These are phyloP conservation scores for Plasmodium vivax DNA, from an alignment of 169 alveolate genomes.

Conservation along the genomic window DNA sequence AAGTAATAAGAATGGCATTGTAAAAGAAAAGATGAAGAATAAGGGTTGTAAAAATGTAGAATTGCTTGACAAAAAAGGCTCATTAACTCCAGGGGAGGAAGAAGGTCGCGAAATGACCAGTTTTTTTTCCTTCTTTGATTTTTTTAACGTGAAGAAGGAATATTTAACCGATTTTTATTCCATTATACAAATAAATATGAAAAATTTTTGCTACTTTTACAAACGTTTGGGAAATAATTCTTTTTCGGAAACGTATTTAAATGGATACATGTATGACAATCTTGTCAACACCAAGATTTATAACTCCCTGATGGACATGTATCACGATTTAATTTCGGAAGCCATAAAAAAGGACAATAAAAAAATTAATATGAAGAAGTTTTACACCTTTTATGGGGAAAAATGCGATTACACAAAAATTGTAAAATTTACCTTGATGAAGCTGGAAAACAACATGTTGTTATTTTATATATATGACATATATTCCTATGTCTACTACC, in stretches of 20 bases:
- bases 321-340: slow-evolving; percentile 58
- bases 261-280: slow-evolving; percentile 45
- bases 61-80: slow-evolving; percentile 20
- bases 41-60: slow-evolving; percentile 35
- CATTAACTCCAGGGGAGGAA: neutral
- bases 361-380: slow-evolving; percentile 50
- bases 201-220: slow-evolving; percentile 55
- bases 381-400: slow-evolving; percentile 45
- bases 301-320: slow-evolving; percentile 56
- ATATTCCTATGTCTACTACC: slow-evolving; percentile 48
- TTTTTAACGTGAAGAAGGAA: slow-evolving; percentile 48
- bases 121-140: slow-evolving; percentile 30
- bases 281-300: slow-evolving; percentile 36
- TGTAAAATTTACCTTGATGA: slow-evolving; percentile 62
- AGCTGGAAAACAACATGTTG: slow-evolving; percentile 54
- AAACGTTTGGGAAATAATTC: slow-evolving; percentile 52
- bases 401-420: slow-evolving; percentile 54
- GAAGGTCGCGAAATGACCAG: slow-evolving; percentile 7
- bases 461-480: slow-evolving; percentile 62
- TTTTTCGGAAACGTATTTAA: slow-evolving; percentile 45
- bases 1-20: slow-evolving; percentile 18
- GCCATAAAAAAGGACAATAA: slow-evolving; percentile 62
- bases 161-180: slow-evolving; percentile 51
- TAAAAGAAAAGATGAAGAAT: slow-evolving; percentile 12
- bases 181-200: slow-evolving; percentile 64